Evolutionary conservation across 257 asterid species (phyloP).

Genomic region (Solanum tacnaense): DNA sequence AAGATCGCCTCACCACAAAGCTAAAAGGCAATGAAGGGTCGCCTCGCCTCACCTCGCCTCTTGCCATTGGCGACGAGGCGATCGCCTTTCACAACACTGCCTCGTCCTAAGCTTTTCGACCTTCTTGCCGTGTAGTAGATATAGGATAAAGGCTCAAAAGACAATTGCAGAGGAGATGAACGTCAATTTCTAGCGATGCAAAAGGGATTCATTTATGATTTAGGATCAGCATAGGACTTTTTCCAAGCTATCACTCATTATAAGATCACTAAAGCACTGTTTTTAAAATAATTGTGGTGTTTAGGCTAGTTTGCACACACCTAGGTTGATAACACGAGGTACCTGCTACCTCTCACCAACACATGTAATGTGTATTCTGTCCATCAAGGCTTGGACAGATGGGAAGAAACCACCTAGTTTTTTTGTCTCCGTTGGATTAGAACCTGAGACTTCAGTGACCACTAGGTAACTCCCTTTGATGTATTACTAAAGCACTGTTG

Average conservation of each 20-base stretch:
- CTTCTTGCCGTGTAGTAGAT: background rate
- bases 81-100: background rate
- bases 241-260: background rate
- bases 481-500: background rate
- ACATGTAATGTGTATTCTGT: background rate
- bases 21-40: too few relatives aligned
- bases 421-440: constrained; percentile 14
- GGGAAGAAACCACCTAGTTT: background rate
- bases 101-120: background rate
- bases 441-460: background rate
- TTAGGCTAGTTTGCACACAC: background rate
- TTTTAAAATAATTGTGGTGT: background rate
- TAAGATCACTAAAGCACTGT: background rate
- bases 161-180: background rate
- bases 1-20: too few relatives aligned
- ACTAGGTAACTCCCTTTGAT: background rate
- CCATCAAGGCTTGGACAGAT: background rate
- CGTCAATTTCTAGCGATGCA: background rate
- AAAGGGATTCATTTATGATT: background rate
- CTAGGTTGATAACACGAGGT: background rate
- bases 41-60: too few relatives aligned
- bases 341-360: background rate
- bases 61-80: too few relatives aligned
- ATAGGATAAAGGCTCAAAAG: background rate
- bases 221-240: background rate